Evolutionary conservation across 805 yeast species (phyloP).

Genomic region (Yarrowia bubula): DNA sequence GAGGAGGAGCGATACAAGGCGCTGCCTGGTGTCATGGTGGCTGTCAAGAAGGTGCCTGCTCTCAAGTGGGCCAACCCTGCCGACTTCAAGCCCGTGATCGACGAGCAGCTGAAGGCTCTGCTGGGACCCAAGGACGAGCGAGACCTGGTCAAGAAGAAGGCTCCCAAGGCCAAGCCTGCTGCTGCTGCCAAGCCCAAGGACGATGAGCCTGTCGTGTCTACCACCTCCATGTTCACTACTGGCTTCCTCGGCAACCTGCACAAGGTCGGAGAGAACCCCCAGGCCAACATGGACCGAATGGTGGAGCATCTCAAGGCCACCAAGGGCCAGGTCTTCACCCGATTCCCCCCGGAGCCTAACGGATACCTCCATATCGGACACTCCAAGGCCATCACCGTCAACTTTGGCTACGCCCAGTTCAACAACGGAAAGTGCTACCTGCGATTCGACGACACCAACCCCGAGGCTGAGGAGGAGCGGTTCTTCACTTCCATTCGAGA

Average conservation of each 20-base stretch:
- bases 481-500: slow-evolving; percentile 80
- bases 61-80: slow-evolving; percentile 93
- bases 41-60: slow-evolving; percentile 66
- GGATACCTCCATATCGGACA: slow-evolving; percentile 98
- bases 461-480: slow-evolving; percentile 95
- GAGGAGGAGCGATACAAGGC: slow-evolving; percentile 71
- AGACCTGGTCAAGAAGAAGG: slow-evolving; percentile 76
- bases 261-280: slow-evolving; percentile 93
- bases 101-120: slow-evolving; percentile 63
- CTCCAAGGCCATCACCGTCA: slow-evolving; percentile 95
- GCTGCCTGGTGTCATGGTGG: slow-evolving; percentile 75
- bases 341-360: slow-evolving; percentile 99
- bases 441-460: slow-evolving; percentile 96
- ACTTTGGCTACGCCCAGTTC: slow-evolving; percentile 93
- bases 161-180: slow-evolving; percentile 46
- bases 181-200: slow-evolving; percentile 32
- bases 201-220: slow-evolving; percentile 30
- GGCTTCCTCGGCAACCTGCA: slow-evolving; percentile 96
- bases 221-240: slow-evolving; percentile 72
- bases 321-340: slow-evolving; percentile 79
- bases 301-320: slow-evolving; percentile 74
- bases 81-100: slow-evolving; percentile 82
- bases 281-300: slow-evolving; percentile 81
- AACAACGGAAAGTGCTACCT: slow-evolving; percentile 85
- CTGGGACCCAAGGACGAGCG: slow-evolving; percentile 97